A percentile compares a stretch with the other conserved stretches of the same genome.
Evolutionary conservation across 768 basidiomycete species (phyloP).

Genomic region (Mycena epipterygia): DNA sequence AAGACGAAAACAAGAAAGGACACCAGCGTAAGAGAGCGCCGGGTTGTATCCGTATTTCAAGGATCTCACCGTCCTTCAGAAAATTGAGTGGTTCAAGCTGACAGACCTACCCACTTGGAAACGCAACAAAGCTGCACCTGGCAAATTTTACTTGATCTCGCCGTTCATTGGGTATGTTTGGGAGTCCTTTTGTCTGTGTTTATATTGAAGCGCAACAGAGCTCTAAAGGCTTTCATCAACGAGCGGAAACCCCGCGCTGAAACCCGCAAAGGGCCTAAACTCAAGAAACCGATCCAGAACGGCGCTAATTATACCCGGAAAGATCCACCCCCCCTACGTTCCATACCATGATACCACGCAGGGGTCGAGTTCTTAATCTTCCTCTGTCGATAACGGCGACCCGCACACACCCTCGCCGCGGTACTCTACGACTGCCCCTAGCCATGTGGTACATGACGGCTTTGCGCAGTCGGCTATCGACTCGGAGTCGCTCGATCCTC

Average conservation of each 20-base stretch:
- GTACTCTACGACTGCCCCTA: conserved; percentile 55
- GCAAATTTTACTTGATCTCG: conserved; percentile 95
- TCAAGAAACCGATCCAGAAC: conserved; percentile 43
- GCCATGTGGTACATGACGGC: conserved; percentile 51
- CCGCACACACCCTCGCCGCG: conserved; percentile 76
- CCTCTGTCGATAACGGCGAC: conserved; percentile 71
- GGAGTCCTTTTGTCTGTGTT: conserved; percentile 20
- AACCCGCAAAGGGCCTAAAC: conserved; percentile 53
- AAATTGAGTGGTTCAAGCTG: conserved; percentile 96
- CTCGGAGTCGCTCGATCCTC: conserved; percentile 68
- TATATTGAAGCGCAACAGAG: conserved; percentile 49
- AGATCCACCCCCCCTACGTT: conserved; percentile 38
- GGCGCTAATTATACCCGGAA: conserved; percentile 29
- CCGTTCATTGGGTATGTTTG: conserved; percentile 87
- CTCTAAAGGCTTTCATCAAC: conserved; percentile 77
- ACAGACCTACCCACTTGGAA: conserved; percentile 95
- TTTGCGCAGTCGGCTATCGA: conserved; percentile 43
- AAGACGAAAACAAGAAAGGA: conserved; percentile 97
- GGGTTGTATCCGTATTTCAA: conserved; percentile 25
- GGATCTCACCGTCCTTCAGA: conserved; percentile 60
- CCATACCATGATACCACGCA: conserved; percentile 56
- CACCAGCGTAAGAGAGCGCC: conserved; percentile 82
- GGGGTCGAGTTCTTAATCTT: conserved; percentile 78
- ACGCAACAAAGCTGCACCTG: conserved; percentile 73
- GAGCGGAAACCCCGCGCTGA: conserved; percentile 68